phyloP scores from a whole-genome alignment of 164 flowering plant genomes.

The Nelumbo lutea region DNA sequence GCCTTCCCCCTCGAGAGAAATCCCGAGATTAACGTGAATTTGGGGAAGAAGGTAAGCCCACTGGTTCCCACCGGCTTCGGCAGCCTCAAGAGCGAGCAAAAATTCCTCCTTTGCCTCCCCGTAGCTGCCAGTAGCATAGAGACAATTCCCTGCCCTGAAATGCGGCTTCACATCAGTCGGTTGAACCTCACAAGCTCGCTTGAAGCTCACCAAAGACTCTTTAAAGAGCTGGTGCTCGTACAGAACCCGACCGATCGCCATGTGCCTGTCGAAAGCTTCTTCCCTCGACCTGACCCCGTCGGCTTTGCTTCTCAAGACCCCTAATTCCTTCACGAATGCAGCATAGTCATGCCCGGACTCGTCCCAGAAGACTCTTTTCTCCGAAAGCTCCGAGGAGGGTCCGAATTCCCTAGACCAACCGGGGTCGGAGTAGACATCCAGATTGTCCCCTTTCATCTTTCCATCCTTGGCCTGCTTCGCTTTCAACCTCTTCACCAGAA shows the following conservation, averaged over 20 bases:
- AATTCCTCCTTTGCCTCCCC: conserved; percentile 12
- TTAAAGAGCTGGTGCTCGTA: conserved; percentile 12
- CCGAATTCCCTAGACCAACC: conserved; percentile 20
- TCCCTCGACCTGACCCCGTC: conserved; percentile 11
- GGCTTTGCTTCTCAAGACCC: conserved; percentile 1
- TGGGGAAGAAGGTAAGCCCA: conserved; percentile 16
- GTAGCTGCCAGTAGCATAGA: conserved; percentile 5
- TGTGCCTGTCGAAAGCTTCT: conserved; percentile 18
- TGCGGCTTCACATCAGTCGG: conserved; percentile 16
- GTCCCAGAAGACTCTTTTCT: conserved; percentile 6
- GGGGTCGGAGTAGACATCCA: conserved; percentile 11
- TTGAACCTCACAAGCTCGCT: conserved; percentile 9
- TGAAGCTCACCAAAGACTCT: conserved; percentile 17
- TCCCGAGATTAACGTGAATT: conserved; percentile 22
- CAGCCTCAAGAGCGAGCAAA: conserved; percentile 14
- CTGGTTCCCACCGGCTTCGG: conserved; percentile 9
- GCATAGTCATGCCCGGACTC: conserved; percentile 1
- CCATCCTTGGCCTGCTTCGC: conserved; percentile 58
- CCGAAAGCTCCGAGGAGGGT: conserved; percentile 1
- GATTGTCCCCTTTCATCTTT: conserved; percentile 48
- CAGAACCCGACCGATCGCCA: conserved; percentile 17
- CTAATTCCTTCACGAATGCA: conserved; percentile 16
- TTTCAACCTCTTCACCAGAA: conserved; percentile 58
- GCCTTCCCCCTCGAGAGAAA: conserved; percentile 20
- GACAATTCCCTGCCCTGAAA: conserved; percentile 16